Evolutionary conservation across 2,329 filamentous ascomycete species (phyloP), one percentile per base, ranked within the genome.

Genomic region (Neurospora sp.): DNA sequence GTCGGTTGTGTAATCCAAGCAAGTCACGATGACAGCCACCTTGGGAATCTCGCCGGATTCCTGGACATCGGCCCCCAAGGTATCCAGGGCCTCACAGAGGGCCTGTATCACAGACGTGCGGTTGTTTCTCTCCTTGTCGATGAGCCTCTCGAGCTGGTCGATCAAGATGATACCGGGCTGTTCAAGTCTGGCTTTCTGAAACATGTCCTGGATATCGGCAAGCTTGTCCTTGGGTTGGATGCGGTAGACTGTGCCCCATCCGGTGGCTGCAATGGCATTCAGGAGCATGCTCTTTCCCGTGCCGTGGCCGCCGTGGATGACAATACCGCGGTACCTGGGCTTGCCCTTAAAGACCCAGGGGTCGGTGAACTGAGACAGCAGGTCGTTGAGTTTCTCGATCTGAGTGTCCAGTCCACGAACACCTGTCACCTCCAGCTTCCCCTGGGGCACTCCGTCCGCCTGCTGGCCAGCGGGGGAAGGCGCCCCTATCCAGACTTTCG

Each of bases 241-340:
- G 69, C 82, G 85, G 73, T 91, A 85, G 0, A 93, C 87, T 52
- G 86, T 87, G 28, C 87, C 88, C 92, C 93, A 97, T 70, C 85
- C 85, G 0, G 89, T 87, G 7, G 83, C 84, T 9, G 89, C 86
- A 23, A 97, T 83, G 39, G 87, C 86, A 17, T 90, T 79, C 1
- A 97, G 82, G 0, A 97, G 82, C 73, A 91, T 85, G 0, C 89
- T 91, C 81, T 97, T 97, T 33, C 95, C 95, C 0, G 92, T 96
- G 11, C 95, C 94, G 72, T 88, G 87, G 19, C 92, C 90, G 15
- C 95, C 95, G 77, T 96, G 90, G 4, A 97, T 83, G 33, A 96
- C 84, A 42, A 96, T 85, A 0, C 88, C 89, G 68, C 86, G 66
- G 80, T 75, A 77, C 78, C 75, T 75, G 4, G 67, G 71, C 36